Evolutionary conservation across 2,329 filamentous ascomycete genomes (phyloP).

Genomic region (Pyrenochaeta sp.): DNA sequence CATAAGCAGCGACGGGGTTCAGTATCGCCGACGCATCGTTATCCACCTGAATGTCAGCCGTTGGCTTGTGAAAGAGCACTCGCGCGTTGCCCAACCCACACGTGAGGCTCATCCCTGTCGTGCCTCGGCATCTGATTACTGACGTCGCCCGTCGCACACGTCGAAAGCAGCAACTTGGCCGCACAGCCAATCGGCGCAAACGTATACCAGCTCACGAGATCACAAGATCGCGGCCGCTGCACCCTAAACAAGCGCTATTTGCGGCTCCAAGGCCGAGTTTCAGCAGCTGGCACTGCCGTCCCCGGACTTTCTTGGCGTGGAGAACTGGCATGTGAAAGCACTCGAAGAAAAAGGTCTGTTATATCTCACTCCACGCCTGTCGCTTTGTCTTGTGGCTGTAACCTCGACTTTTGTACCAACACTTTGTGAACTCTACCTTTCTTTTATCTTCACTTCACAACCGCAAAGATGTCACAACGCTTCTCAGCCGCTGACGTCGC

Average conservation of each 20-base stretch:
- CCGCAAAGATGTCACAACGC: slow-evolving; percentile 77
- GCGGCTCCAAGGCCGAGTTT: slow-evolving; percentile 34
- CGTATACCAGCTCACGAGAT: slow-evolving; percentile 41
- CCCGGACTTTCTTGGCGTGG: slow-evolving; percentile 40
- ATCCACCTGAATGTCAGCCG: slow-evolving; percentile 19
- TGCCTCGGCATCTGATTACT: slow-evolving; percentile 41
- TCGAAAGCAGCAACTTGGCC: slow-evolving; percentile 29
- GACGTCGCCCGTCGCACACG: slow-evolving; percentile 37
- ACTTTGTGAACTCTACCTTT: slow-evolving; percentile 13
- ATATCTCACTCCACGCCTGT: not conserved
- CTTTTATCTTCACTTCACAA: slow-evolving; percentile 10
- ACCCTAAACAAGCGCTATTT: slow-evolving; percentile 31
- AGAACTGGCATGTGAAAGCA: slow-evolving; percentile 50
- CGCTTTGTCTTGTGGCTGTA: slow-evolving; percentile 30
- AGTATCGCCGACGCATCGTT: slow-evolving; percentile 5
- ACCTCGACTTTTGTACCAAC: slow-evolving; percentile 21
- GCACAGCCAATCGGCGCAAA: slow-evolving; percentile 37
- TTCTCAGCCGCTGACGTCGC: slow-evolving; percentile 88
- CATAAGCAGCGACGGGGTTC: not conserved
- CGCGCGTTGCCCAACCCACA: slow-evolving; percentile 7
- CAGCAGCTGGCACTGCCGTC: slow-evolving; percentile 20
- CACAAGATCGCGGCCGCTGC: slow-evolving; percentile 29
- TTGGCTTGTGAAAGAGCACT: slow-evolving; percentile 21
- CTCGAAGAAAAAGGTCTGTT: slow-evolving; percentile 14
- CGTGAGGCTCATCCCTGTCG: slow-evolving; percentile 12